These are phyloP conservation scores for Pythium plurisporium DNA, from an alignment of 352 stramenopile species.

Conservation along the genomic window DNA sequence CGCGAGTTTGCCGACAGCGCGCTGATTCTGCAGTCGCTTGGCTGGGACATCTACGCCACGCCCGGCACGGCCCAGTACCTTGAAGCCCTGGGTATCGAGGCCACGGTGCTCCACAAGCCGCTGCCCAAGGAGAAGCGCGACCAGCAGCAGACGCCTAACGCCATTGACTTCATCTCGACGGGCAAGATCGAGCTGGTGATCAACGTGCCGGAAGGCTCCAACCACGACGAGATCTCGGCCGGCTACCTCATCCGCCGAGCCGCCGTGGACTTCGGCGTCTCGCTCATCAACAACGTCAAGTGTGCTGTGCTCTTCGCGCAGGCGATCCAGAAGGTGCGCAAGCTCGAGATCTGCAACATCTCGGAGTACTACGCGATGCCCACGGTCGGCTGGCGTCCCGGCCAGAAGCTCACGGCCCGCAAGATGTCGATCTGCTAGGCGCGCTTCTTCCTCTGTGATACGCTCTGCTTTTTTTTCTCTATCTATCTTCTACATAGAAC, in stretches of 20 bases:
- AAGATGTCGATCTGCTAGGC: slow-evolving; percentile 87
- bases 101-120: slow-evolving; percentile 88
- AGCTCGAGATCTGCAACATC: slow-evolving; percentile 94
- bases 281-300: slow-evolving; percentile 89
- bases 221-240: slow-evolving; percentile 86
- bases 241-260: slow-evolving; percentile 93
- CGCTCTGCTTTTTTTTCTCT: not conserved
- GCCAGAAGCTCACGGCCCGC: slow-evolving; percentile 72
- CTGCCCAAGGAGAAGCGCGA: slow-evolving; percentile 70
- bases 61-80: slow-evolving; percentile 82
- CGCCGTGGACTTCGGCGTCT: slow-evolving; percentile 90
- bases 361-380: slow-evolving; percentile 82
- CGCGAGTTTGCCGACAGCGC: slow-evolving; percentile 95
- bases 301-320: slow-evolving; percentile 93
- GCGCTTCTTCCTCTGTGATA: not conserved
- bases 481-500: not conserved
- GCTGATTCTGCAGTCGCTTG: slow-evolving; percentile 94
- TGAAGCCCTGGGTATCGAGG: slow-evolving; percentile 54
- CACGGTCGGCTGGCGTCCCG: slow-evolving; percentile 72
- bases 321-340: slow-evolving; percentile 90
- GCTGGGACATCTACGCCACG: slow-evolving; percentile 94
- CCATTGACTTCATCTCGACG: slow-evolving; percentile 91
- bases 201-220: slow-evolving; percentile 89
- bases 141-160: slow-evolving; percentile 60
- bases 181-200: slow-evolving; percentile 94